These are phyloP conservation scores for Pogostemon cablin DNA, from an alignment of 257 asterid genomes.

Conservation along the genomic window DNA sequence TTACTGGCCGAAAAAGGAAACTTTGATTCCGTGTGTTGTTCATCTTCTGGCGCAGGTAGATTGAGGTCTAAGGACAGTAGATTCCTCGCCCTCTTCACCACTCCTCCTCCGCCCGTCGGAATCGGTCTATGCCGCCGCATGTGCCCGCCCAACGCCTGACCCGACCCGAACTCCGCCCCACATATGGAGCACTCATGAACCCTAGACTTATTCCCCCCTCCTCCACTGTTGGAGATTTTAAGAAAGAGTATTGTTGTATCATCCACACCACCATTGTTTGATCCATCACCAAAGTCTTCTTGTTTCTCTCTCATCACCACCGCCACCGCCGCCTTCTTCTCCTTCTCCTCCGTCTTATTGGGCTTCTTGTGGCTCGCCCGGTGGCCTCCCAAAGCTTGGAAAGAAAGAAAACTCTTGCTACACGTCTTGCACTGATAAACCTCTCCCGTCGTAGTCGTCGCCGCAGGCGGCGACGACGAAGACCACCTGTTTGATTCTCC, in stretches of 20 bases:
- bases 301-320: constrained; percentile 27
- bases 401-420: constrained; percentile 62
- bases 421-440: constrained; percentile 87
- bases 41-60: constrained; percentile 86
- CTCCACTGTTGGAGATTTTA: constrained; percentile 37
- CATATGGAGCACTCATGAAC: constrained; percentile 86
- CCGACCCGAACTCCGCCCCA: constrained; percentile 81
- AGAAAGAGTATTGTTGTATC: constrained; percentile 49
- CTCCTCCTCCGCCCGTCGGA: constrained; percentile 37
- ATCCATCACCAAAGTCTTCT: neutral
- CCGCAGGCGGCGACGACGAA: constrained; percentile 20
- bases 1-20: constrained; percentile 58
- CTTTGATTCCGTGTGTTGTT: constrained; percentile 42
- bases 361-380: constrained; percentile 89
- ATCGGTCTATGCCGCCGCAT: constrained; percentile 93
- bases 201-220: constrained; percentile 42
- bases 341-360: constrained; percentile 37
- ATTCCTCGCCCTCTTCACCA: constrained; percentile 54
- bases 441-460: constrained; percentile 35
- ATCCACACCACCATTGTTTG: neutral
- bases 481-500: constrained; percentile 15
- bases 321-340: constrained; percentile 4
- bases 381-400: constrained; percentile 96
- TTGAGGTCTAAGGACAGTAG: constrained; percentile 77
- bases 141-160: constrained; percentile 96